Evolutionary conservation across 1,284 basidiomycete species (phyloP), one percentile per base, ranked within the genome.

Genomic region (Moesziomyces sp.): DNA sequence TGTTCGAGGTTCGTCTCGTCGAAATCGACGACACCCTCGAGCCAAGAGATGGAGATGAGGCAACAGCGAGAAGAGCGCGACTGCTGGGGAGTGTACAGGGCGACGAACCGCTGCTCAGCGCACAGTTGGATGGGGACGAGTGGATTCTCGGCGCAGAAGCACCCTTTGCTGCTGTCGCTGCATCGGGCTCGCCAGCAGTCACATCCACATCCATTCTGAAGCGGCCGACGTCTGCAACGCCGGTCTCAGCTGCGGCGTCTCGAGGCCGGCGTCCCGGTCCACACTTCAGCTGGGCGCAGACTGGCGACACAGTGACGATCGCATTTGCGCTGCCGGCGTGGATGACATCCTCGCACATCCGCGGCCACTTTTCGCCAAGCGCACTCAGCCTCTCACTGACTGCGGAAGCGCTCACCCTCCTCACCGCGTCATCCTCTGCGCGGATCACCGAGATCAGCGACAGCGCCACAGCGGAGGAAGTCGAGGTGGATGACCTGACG

Each of bases 251-350:
- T 3, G 10, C 33, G 23, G 42, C 42, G 23, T 19, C 61, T 5
- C 51, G 24, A 44, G 68, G 53, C 43, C 48, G 62, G 40, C 66
- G 63, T 6, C 30, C 48, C 42, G 55, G 66, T 2, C 72, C 76
- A 3, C 74, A 70, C 0, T 97, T 93, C 84, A 92, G 92, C 0
- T 98, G 95, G 95, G 92, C 90, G 0, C 95, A 98, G 82, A 91
- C 91, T 3, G 83, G 88, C 3, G 92, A 94, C 80, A 89, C 91
- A 0, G 86, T 97, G 43, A 94, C 92, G 0, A 84, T 97, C 61
- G 90, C 90, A 0, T 91, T 97, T 77, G 89, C 92, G 1, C 87
- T 97, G 3, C 93, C 93, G 0, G 87, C 90, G 0, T 87, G 86
- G 40, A 43, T 82, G 28, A 54, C 38, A 14, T 76, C 79, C 47